Base-by-base conservation (phyloP, 495 filamentous ascomycete species). In the Geoglossum glabrum region DNA sequence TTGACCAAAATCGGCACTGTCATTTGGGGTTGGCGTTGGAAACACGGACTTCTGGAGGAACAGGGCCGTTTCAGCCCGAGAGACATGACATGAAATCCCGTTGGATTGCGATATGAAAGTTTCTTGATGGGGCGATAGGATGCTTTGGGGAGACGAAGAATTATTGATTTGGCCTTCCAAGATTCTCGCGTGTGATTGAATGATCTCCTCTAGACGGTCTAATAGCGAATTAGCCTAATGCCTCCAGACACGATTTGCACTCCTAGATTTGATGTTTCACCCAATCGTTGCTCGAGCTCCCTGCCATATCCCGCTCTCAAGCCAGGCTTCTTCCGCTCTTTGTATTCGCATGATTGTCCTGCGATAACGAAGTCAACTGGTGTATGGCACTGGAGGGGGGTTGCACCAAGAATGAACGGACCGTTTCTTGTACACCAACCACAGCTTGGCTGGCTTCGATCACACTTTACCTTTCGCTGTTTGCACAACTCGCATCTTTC, bases 381-480 rank as follows among this genome's bases (percentile, higher is more conserved):
- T 21, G 40, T 21, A 4, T 10, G 40, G 4, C 2, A 21, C 40
- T 21, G 15, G 49, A 50, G 17, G 46, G 5, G 23, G 17, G 26
- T 11, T 30, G 49, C 28, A 56, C 31, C 13, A 15, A 27, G 43
- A 28, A 33, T 38, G 33, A 15, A 46, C 56, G 56, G 21, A 58
- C 77, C 76, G 67, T 93, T 93, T 57, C 86, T 80, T 62, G 74
- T 74, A 65, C 88, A 95, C 87, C 88, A 93, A 47, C 88, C 88
- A 68, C 88, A 95, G 58, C 79, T 81, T 9, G 88, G 88, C 58
- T 89, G 86, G 10, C 81, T 78, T 25, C 86, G 81, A 71, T 92
- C 84, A 67, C 83, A 87, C 74, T 87, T 87, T 63, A 84, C 80
- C 71, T 92, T 92, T 65, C 86, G 75, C 67, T 85, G 81, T 68